Conservation (phyloP, 163 green algal genomes). For the Volvox carteri region DNA sequence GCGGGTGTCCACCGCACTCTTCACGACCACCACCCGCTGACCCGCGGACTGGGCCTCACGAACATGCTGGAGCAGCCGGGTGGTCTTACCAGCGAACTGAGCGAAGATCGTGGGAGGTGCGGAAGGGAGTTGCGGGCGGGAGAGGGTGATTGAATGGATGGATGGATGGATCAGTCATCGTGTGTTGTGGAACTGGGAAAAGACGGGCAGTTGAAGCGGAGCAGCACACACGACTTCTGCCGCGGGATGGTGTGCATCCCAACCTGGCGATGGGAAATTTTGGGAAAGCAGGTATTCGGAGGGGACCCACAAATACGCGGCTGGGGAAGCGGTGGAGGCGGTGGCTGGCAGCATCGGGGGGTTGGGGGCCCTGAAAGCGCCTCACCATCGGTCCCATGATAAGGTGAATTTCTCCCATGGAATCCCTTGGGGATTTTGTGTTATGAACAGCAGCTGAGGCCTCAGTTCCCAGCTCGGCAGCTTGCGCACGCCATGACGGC, state of each 20-base stretch:
- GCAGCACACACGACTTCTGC: no score
- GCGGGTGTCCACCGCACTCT: slow-evolving; percentile 79
- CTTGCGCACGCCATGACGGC: slow-evolving; percentile 8
- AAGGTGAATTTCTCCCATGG: slow-evolving; percentile 2
- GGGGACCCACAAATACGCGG: background rate
- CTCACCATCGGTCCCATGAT: slow-evolving; percentile 45
- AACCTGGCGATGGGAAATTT: background rate
- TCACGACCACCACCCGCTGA: slow-evolving; percentile 76
- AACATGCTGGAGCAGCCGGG: slow-evolving; percentile 76
- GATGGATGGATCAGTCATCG: background rate
- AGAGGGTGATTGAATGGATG: background rate
- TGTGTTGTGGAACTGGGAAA: background rate
- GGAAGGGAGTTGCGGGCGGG: background rate
- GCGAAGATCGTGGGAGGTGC: slow-evolving; percentile 33
- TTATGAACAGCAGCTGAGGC: background rate
- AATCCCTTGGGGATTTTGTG: background rate
- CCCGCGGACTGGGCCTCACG: slow-evolving; percentile 59
- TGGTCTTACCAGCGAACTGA: slow-evolving; percentile 95
- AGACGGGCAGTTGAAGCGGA: no score
- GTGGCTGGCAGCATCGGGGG: background rate
- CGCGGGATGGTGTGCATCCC: background rate
- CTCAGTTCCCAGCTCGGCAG: background rate
- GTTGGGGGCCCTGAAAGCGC: background rate
- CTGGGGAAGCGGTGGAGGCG: background rate
- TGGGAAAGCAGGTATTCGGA: background rate